Base-by-base conservation (phyloP, 2,329 filamentous ascomycete genomes). In the Macroventuria anomochaeta region DNA sequence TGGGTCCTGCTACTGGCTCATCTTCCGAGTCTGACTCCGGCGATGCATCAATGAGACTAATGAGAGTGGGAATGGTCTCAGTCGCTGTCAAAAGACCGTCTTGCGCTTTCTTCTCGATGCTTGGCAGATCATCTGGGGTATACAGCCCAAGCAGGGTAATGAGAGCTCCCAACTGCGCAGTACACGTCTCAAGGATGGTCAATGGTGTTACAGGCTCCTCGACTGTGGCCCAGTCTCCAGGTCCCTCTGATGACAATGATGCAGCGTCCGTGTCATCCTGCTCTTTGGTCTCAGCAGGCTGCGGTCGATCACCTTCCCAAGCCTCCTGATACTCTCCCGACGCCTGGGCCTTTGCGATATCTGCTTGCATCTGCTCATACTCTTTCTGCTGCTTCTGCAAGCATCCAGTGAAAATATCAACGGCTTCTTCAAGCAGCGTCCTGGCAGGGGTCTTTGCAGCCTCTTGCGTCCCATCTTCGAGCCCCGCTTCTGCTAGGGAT, bases 141-240 rank as follows among this genome's bases (percentile, higher is more conserved):
- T 83, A 67, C 79, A 80, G 40, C 75, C 82, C 61, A 76, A 84
- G 43, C 2, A 81, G 69, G 0, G 74, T 75, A 0, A 75, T 76
- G n/a, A 81, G 59, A 12, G 77, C 74, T 4, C 67, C 71, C 0
- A 90, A 71, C 58, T 88, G 85, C 4, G 87, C 86, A 26, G 88
- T 78, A 12, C 86, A 80, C 0, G 87, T 90, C 56, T 91, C 88
- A 1, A 90, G 76, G 6, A 91, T 80, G 1, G 85, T 85, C 40
- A 81, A 79, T 21, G 84, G 81, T 1, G 86, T 88, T 21, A 89
- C 77, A 0, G 87, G 85, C 58, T 88, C 86, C 47, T 88, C 79
- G n/a, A 91, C 80, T 3, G 80, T 83, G 15, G 85, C 87, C 82
- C 85, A 89, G 63, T 87, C 82, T 55, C 86, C 85, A 31, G 82